phyloP scores from a whole-genome alignment of 192 early-diverging fungal genomes.

The Funneliformis mosseae region DNA sequence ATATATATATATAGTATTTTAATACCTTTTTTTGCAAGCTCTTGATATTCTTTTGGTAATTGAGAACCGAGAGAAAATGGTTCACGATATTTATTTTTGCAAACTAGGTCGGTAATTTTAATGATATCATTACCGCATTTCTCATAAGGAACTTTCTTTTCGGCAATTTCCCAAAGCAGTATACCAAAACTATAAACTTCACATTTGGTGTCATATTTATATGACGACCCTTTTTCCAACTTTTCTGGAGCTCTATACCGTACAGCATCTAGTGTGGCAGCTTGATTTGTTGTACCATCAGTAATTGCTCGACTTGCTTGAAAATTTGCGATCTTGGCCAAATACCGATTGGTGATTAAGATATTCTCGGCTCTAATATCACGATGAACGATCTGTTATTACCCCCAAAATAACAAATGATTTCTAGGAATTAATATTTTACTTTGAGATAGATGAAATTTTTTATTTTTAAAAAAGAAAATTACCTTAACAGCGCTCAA shows the following conservation, averaged over 20 bases:
- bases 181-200: constrained; percentile 28
- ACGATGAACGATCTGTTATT: constrained; percentile 12
- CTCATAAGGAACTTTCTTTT: constrained; percentile 13
- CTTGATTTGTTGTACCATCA: not conserved
- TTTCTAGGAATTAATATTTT: too few species aligned
- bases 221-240: not conserved
- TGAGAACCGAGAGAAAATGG: not conserved
- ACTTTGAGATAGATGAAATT: too few species aligned
- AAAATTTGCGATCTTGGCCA: constrained; percentile 44
- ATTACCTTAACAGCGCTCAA: constrained; percentile 36
- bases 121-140: not conserved
- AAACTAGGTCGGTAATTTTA: not conserved
- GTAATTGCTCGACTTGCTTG: constrained; percentile 25
- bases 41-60: not conserved
- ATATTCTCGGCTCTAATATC: constrained; percentile 38
- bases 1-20: not conserved
- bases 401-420: not conserved
- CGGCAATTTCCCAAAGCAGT: constrained; percentile 23
- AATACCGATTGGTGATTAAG: not conserved
- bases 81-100: not conserved
- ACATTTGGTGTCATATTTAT: constrained; percentile 22
- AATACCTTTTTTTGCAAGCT: not conserved
- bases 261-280: not conserved
- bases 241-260: constrained; percentile 30
- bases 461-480: not conserved